These are phyloP conservation scores for Malus sylvestris DNA, from an alignment of 306 rosid species.

Conservation along the genomic window DNA sequence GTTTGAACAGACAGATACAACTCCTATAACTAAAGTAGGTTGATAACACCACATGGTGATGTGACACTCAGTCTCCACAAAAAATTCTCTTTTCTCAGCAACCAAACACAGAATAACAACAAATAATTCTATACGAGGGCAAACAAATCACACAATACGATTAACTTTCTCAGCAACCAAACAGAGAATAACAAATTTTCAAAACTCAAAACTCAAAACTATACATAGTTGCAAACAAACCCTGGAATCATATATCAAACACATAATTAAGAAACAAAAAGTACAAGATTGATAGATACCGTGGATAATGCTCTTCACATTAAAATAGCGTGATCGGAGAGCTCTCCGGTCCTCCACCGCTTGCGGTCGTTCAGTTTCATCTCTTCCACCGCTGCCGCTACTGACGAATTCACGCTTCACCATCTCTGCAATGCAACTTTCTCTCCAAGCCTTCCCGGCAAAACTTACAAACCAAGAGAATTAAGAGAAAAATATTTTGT, in stretches of 20 bases:
- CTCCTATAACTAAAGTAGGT: too few relatives aligned
- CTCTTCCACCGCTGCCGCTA: not conserved
- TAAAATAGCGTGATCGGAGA: conserved; percentile 30
- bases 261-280: too few relatives aligned
- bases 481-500: not conserved
- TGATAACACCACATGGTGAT: too few relatives aligned
- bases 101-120: not conserved
- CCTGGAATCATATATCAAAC: not conserved
- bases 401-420: conserved; percentile 10
- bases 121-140: too few relatives aligned
- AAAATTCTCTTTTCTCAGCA: not conserved
- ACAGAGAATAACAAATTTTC: not conserved
- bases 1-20: too few relatives aligned
- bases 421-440: not conserved
- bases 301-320: conserved; percentile 20
- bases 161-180: too few relatives aligned
- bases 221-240: not conserved
- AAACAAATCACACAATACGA: too few relatives aligned
- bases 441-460: conserved; percentile 1
- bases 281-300: not conserved
- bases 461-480: not conserved
- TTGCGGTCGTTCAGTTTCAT: not conserved
- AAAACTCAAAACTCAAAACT: not conserved
- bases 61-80: too few relatives aligned
- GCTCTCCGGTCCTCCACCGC: conserved; percentile 13